Evolutionary conservation across 139 green algal genomes (phyloP), one percentile per base, ranked within the genome.

Genomic region (Pleodorina starrii): DNA sequence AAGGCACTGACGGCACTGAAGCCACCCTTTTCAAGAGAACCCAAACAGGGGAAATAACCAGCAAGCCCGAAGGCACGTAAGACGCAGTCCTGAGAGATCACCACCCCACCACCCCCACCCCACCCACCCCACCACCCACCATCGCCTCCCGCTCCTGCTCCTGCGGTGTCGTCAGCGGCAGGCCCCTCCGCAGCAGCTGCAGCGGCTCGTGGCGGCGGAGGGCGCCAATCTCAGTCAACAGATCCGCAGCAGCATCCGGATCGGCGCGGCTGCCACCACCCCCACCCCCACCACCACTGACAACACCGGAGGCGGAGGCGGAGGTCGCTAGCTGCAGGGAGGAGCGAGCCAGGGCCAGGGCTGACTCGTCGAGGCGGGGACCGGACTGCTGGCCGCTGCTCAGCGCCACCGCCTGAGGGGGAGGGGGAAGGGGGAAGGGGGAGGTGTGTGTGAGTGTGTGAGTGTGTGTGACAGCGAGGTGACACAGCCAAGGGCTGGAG

Each of bases 151-250:
- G 21, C 40, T 60, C 40, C 54, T 46, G 11, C 42, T 44, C 84
- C 51, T 48, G 29, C 57, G 71, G 23, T 71, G 96, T 94, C 17
- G 71, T 46, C 40, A 71, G 50, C 57, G 68, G 84, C 50, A 94
- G 12, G 14, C 94, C 93, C 0, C 74, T 35, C 0, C 90, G 48
- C 84, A 94, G 82, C 90, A 96, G 90, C 42, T 48, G 29, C 59
- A 96, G 76, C 29, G 94, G 93, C 80, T 96, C 93, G 82, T 97
- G 94, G 21, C 84, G 91, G 36, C 86, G 77, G 89, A 91, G 92
- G 74, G 93, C 91, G 2, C 96, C 95, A 4, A 94, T 42, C 29
- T 89, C 92, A n/a, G 87, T 77, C 66, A 97, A 92, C 88, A 97
- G 77, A 40, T 21, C 59, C 2, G 75, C 77, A 17, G 91, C 91